Evolutionary conservation across 176 grass and related monocot genomes (phyloP).

Genomic region (Oryza rufipogon): DNA sequence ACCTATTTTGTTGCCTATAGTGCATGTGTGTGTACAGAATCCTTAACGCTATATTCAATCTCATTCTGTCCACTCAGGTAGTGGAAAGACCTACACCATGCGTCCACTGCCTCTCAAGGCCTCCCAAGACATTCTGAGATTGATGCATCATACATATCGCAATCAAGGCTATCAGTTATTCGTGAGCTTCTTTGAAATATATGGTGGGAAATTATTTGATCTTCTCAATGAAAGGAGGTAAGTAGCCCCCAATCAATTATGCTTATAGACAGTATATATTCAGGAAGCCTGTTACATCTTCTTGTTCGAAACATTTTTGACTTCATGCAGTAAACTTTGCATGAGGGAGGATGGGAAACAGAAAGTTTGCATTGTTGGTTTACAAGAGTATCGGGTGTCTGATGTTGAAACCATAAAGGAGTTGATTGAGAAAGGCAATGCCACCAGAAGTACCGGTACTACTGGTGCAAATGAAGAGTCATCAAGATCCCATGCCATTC

Average conservation of each 20-base stretch:
- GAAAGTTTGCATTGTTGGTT: constrained; percentile 96
- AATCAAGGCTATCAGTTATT: constrained; percentile 96
- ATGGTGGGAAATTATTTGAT: constrained; percentile 96
- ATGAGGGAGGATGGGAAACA: constrained; percentile 99
- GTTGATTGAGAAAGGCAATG: constrained; percentile 92
- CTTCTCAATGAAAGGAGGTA: constrained; percentile 96
- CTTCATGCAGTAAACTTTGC: constrained; percentile 79
- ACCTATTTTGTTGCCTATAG: not conserved
- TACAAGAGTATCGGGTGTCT: constrained; percentile 89
- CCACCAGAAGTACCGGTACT: constrained; percentile 91
- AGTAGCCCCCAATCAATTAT: constrained; percentile 23
- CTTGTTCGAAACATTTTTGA: constrained; percentile 26
- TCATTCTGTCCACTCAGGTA: constrained; percentile 60
- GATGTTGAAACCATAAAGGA: constrained; percentile 92
- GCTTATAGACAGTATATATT: constrained; percentile 6
- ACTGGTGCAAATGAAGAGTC: constrained; percentile 99
- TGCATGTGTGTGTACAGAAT: constrained; percentile 23
- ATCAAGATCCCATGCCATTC: constrained; percentile 97
- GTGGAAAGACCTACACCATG: constrained; percentile 99
- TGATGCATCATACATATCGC: constrained; percentile 87
- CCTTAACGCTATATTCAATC: constrained; percentile 27
- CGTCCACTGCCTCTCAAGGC: constrained; percentile 92
- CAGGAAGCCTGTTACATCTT: not conserved
- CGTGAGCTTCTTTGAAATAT: constrained; percentile 99
- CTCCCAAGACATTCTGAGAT: constrained; percentile 94